Evolutionary conservation across 2,329 filamentous ascomycete species (phyloP).

Genomic region (Cordyceps fumosorosea): DNA sequence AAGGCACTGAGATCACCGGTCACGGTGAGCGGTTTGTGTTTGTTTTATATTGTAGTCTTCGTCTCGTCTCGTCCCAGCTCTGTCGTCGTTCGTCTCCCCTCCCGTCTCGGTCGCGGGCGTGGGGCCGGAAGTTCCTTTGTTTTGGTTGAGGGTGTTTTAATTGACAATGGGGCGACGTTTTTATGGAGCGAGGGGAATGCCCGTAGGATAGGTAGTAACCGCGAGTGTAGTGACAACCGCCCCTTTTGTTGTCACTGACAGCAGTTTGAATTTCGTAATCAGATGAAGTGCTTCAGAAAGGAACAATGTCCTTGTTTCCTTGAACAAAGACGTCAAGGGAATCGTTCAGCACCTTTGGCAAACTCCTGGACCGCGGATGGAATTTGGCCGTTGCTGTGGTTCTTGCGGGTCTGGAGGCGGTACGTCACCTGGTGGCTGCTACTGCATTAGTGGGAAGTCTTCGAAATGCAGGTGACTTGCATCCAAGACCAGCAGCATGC

Average conservation of each 20-base stretch:
- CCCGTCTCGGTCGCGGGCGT: neutral
- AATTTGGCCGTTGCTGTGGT: slow-evolving; percentile 4
- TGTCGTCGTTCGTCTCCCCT: slow-evolving; percentile 4
- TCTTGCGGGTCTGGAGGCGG: slow-evolving; percentile 9
- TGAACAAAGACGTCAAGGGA: neutral
- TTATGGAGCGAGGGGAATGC: neutral
- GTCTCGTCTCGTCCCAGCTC: neutral
- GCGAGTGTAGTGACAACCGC: neutral
- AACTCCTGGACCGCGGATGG: neutral
- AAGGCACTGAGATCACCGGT: neutral
- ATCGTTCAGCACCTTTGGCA: neutral
- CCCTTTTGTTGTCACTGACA: neutral
- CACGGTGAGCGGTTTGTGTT: neutral
- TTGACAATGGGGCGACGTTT: neutral
- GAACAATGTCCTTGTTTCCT: neutral
- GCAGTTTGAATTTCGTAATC: neutral
- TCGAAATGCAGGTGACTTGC: slow-evolving; percentile 4
- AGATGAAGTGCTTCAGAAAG: neutral
- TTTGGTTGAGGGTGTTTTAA: slow-evolving; percentile 2
- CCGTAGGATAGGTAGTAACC: neutral
- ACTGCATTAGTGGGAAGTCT: neutral
- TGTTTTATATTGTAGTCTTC: neutral
- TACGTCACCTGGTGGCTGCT: slow-evolving; percentile 9
- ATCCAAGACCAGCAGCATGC: neutral
- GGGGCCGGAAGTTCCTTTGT: slow-evolving; percentile 5